Conservation (phyloP, 73 alveolate species). For the Paraurostyla sp. region DNA sequence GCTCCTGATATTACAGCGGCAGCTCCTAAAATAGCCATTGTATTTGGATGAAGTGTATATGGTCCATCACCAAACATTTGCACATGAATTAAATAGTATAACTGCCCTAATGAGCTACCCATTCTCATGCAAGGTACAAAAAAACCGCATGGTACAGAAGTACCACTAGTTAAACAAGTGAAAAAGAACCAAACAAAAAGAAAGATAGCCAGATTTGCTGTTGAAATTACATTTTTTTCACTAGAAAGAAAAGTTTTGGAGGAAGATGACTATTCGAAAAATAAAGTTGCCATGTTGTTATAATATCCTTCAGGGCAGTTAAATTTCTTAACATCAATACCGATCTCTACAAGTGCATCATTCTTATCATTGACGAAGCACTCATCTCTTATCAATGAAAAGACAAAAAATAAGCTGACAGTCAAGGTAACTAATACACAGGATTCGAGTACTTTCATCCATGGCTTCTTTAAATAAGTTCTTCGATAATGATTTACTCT, state of each 20-base stretch:
- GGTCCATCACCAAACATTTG: neutral
- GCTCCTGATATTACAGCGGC: constrained; percentile 78
- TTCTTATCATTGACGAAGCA: neutral
- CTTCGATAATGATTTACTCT: constrained; percentile 24
- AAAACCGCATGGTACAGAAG: constrained; percentile 83
- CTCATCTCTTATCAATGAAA: neutral
- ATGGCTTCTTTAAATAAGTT: constrained; percentile 27
- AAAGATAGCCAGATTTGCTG: constrained; percentile 15
- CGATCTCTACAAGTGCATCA: neutral
- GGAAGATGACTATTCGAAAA: constrained; percentile 31
- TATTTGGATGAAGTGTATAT: constrained; percentile 59
- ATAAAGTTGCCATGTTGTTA: constrained; percentile 59
- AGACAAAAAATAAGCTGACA: constrained; percentile 17
- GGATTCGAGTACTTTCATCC: constrained; percentile 49
- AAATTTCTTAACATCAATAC: constrained; percentile 16
- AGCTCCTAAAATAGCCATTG: constrained; percentile 79
- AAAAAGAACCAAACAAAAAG: constrained; percentile 52
- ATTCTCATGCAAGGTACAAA: constrained; percentile 73
- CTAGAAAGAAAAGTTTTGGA: constrained; percentile 38
- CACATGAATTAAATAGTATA: neutral
- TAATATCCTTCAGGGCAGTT: constrained; percentile 57
- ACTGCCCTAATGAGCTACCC: constrained; percentile 37
- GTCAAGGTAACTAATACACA: constrained; percentile 12
- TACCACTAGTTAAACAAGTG: constrained; percentile 68
- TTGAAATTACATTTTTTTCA: neutral